These are phyloP conservation scores for Saccharomyces uvarum DNA, from an alignment of 1,139 yeast genomes.

Conservation along the genomic window DNA sequence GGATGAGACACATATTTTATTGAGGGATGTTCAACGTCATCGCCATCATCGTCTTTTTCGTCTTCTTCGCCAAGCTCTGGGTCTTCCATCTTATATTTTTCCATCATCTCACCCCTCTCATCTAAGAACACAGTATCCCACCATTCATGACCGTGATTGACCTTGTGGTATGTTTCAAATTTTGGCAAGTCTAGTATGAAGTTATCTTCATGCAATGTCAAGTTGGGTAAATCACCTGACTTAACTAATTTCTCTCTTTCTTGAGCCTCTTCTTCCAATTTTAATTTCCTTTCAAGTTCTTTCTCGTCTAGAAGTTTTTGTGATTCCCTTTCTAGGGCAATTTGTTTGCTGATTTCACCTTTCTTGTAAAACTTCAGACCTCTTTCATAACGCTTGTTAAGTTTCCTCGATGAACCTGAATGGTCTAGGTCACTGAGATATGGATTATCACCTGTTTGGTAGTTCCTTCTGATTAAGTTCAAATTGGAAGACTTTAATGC, in stretches of 20 bases:
- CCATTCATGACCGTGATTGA: conserved; percentile 19
- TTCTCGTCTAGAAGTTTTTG: conserved; percentile 7
- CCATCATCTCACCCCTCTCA: conserved; percentile 9
- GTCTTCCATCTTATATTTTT: conserved; percentile 18
- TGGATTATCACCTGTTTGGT: conserved; percentile 23
- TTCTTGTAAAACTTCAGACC: conserved; percentile 19
- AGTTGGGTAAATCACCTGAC: conserved; percentile 26
- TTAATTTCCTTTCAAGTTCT: conserved; percentile 3
- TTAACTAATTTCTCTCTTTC: conserved; percentile 8
- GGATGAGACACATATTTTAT: conserved; percentile 70
- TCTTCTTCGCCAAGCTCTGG: conserved; percentile 13
- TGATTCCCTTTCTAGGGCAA: conserved; percentile 13
- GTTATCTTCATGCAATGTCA: conserved; percentile 18
- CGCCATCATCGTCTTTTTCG: conserved; percentile 19
- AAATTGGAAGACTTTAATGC: conserved; percentile 24
- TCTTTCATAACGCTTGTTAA: conserved; percentile 12
- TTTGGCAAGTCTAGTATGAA: conserved; percentile 8
- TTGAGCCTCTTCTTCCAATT: conserved; percentile 7
- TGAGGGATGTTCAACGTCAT: conserved; percentile 21
- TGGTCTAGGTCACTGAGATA: conserved; percentile 16
- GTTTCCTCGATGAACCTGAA: conserved; percentile 4
- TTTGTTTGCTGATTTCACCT: conserved; percentile 19
- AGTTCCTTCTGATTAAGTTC: conserved; percentile 20
- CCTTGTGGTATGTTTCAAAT: conserved; percentile 12
- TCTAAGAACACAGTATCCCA: conserved; percentile 28